Percentiles rank a stretch among this genome's conserved stretches.
Conservation (phyloP, 306 rosid genomes). For the Dryas drummondii region DNA sequence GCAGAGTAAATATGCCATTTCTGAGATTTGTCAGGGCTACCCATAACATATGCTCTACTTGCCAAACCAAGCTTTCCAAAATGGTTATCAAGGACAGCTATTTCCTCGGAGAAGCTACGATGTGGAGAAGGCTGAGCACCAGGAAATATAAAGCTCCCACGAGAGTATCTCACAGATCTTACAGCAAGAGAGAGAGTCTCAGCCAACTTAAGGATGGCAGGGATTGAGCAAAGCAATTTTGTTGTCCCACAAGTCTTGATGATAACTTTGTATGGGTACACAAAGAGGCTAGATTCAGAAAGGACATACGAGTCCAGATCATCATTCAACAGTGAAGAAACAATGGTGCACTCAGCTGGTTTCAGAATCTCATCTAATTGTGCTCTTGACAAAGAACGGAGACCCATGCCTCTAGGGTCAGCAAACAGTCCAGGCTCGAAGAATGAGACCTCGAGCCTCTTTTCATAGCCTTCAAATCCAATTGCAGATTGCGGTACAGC, state of each 20-base stretch:
- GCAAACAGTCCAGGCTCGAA: slow-evolving; percentile 58
- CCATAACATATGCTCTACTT: slow-evolving; percentile 72
- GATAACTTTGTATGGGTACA: slow-evolving; percentile 70
- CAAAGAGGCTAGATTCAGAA: slow-evolving; percentile 89
- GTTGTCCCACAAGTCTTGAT: slow-evolving; percentile 98
- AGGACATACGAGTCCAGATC: slow-evolving; percentile 87
- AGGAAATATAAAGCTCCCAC: slow-evolving; percentile 89
- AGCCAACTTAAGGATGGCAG: slow-evolving; percentile 73
- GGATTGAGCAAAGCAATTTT: slow-evolving; percentile 76
- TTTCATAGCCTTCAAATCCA: slow-evolving; percentile 95
- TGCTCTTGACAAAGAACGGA: slow-evolving; percentile 59
- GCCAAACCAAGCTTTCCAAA: slow-evolving; percentile 64
- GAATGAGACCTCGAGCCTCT: slow-evolving; percentile 89
- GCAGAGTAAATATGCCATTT: slow-evolving; percentile 92
- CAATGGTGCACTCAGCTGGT: slow-evolving; percentile 93
- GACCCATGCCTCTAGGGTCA: slow-evolving; percentile 73
- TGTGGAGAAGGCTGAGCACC: slow-evolving; percentile 85
- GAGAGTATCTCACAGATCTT: slow-evolving; percentile 74
- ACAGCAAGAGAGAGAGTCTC: slow-evolving; percentile 58
- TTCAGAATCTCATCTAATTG: slow-evolving; percentile 78
- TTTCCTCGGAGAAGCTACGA: slow-evolving; percentile 77
- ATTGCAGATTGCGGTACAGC: slow-evolving; percentile 62
- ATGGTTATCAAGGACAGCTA: slow-evolving; percentile 64
- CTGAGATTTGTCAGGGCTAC: slow-evolving; percentile 51
- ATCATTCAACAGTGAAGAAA: slow-evolving; percentile 70